Percentiles rank a stretch among this genome's conserved stretches.
Conservation (phyloP, 495 filamentous ascomycete genomes). For the Daldinia caldariorum region DNA sequence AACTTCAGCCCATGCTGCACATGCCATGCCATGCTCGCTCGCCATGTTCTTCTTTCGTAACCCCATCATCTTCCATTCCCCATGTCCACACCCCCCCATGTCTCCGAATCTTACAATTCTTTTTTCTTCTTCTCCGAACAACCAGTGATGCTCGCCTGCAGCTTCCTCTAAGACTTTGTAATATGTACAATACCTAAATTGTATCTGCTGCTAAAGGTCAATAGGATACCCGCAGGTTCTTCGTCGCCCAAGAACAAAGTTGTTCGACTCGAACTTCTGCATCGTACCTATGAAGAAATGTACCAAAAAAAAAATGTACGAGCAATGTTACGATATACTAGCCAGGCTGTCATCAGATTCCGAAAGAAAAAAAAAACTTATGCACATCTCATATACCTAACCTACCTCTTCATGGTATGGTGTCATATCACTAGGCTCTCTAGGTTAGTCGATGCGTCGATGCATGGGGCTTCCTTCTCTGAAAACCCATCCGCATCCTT, state of each 20-base stretch:
- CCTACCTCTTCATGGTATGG: neutral
- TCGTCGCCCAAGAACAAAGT: constrained; percentile 24
- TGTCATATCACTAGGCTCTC: neutral
- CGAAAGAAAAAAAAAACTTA: too few relatives aligned
- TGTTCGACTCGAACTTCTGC: constrained; percentile 24
- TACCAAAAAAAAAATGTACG: too few relatives aligned
- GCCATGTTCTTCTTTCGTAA: constrained; percentile 45
- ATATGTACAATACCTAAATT: neutral
- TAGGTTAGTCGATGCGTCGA: constrained; percentile 1
- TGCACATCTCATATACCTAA: constrained; percentile 3
- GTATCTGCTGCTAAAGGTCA: constrained; percentile 16
- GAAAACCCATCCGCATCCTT: constrained; percentile 9
- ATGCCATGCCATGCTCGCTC: constrained; percentile 27
- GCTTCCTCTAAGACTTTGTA: constrained; percentile 22
- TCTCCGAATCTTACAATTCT: constrained; percentile 40
- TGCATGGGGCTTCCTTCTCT: constrained; percentile 4
- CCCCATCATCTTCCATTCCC: constrained; percentile 24
- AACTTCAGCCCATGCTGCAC: constrained; percentile 34
- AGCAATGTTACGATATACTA: neutral
- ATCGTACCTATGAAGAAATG: neutral
- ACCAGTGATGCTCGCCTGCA: constrained; percentile 37
- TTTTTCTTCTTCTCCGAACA: constrained; percentile 24
- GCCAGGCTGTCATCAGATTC: neutral
- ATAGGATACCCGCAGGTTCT: constrained; percentile 37
- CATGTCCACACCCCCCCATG: constrained; percentile 29